Evolutionary conservation across 257 asterid species (phyloP).

Genomic region (Leonotis leonurus): DNA sequence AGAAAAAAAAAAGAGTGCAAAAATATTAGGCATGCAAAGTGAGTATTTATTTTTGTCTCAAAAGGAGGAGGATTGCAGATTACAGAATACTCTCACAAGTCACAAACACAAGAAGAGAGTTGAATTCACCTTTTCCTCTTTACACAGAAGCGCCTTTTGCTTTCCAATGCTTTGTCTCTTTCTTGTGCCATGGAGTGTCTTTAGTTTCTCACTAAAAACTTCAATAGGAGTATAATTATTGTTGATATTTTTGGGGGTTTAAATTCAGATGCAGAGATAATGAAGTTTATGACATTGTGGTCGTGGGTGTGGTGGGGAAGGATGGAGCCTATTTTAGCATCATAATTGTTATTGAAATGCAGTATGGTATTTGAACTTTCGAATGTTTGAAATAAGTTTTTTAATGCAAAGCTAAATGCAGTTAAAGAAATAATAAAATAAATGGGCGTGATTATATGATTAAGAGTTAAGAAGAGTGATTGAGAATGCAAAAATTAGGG

Average conservation of each 20-base stretch:
- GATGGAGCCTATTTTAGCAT: conserved; percentile 15
- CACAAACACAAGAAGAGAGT: conserved; percentile 28
- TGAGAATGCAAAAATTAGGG: not conserved
- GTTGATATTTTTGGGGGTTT: not conserved
- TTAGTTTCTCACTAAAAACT: conserved; percentile 16
- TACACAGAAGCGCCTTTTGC: conserved; percentile 33
- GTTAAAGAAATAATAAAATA: not conserved
- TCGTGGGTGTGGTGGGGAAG: not conserved
- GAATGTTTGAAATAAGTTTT: not conserved
- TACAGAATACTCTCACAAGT: conserved; percentile 26
- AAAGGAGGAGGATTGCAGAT: conserved; percentile 1
- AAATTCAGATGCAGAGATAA: not conserved
- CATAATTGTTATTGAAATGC: conserved; percentile 4
- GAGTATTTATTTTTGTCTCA: not conserved
- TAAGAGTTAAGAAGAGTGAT: not conserved
- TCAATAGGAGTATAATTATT: not conserved
- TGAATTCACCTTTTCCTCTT: conserved; percentile 32
- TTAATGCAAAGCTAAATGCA: not conserved
- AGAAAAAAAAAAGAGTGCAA: not conserved
- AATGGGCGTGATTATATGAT: not conserved
- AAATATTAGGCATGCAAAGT: not conserved
- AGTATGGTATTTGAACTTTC: conserved; percentile 4
- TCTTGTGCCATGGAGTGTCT: conserved; percentile 21
- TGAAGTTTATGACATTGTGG: not conserved
- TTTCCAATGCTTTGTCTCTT: conserved; percentile 33